Base-by-base conservation (phyloP, 345 rosid species). In the Hypericum perforatum region DNA sequence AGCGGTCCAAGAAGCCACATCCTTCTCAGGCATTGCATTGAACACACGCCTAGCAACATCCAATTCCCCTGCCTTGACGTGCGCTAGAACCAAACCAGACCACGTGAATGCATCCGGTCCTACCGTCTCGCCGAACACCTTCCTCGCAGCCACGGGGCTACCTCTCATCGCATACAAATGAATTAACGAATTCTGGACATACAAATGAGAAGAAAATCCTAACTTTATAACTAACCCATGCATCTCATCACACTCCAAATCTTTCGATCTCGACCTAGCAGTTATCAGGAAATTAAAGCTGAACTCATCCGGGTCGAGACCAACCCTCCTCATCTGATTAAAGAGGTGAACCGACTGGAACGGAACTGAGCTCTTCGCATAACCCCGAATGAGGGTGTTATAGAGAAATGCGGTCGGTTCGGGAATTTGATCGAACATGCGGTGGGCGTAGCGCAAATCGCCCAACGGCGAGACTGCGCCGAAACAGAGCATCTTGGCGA, bases 111-210 rank as follows among this genome's bases (percentile, higher is more conserved):
- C 53, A 63, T 69, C 73, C 57, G 37, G 60, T 5, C 15, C 61
- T 15, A 37, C 37, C 7, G 67, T 59, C 63, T 59, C 60, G 49
- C 59, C 57, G 60, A 63, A 69, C 11, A 56, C 61, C 3, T 29
- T 48, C 63, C 54, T 41, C 8, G 64, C 60, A 39, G 57, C 65
- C 0, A 6, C 36, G 16, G 64, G 58, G 38, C n/a, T 9, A 5
- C 60, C 53, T 51, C 61, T 54, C 54, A 36, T 53, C 0, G 69
- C 69, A 37, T 63, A 69, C 52, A 63, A 51, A 66, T 72, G 69
- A 46, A 72, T 55, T 66, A 72, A 44, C 7, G 66, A 66, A 57
- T 67, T 72, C 22, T 64, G 73, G 41, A 67, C 73, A 41, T 52
- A 60, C 32, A 53, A 55, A 60, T 72, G 63, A 5, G 61, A 63